Evolutionary conservation across 1,139 yeast species (phyloP).

Genomic region (Geotrichum candidum): DNA sequence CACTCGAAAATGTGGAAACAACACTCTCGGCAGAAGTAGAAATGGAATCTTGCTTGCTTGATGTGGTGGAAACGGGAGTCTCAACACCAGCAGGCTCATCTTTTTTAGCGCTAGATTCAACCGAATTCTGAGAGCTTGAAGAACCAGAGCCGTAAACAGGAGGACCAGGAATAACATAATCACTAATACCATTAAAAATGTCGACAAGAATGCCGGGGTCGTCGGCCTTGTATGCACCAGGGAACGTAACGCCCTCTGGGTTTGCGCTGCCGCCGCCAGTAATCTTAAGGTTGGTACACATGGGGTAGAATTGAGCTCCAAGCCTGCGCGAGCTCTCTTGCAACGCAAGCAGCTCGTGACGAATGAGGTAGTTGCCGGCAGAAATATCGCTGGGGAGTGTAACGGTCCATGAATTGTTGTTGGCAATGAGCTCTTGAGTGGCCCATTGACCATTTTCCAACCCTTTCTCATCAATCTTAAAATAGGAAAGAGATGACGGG

Average conservation of each 20-base stretch:
- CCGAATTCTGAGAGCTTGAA: background rate
- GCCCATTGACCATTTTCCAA: conserved; percentile 14
- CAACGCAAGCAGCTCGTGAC: conserved; percentile 16
- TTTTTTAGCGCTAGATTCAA: background rate
- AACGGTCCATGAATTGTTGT: conserved; percentile 18
- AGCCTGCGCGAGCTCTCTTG: conserved; percentile 2
- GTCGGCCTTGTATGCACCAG: conserved; percentile 16
- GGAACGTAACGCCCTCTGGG: conserved; percentile 18
- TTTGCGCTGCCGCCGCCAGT: conserved; percentile 13
- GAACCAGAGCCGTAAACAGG: background rate
- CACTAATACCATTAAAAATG: conserved; percentile 5
- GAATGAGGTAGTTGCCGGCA: conserved; percentile 14
- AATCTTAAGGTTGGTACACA: conserved; percentile 15
- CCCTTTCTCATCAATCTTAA: conserved; percentile 16
- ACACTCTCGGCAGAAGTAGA: no score
- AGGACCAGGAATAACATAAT: background rate
- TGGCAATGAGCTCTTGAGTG: conserved; percentile 9
- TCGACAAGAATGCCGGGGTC: conserved; percentile 18
- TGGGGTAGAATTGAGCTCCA: conserved; percentile 15
- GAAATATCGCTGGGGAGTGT: conserved; percentile 12
- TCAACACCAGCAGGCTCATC: background rate
- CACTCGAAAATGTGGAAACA: no score
- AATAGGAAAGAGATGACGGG: conserved; percentile 5
- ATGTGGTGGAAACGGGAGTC: background rate
- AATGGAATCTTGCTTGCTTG: background rate